These are phyloP conservation scores for Fallopia convolvulus DNA, from an alignment of 148 eudicot genomes.

Conservation along the genomic window DNA sequence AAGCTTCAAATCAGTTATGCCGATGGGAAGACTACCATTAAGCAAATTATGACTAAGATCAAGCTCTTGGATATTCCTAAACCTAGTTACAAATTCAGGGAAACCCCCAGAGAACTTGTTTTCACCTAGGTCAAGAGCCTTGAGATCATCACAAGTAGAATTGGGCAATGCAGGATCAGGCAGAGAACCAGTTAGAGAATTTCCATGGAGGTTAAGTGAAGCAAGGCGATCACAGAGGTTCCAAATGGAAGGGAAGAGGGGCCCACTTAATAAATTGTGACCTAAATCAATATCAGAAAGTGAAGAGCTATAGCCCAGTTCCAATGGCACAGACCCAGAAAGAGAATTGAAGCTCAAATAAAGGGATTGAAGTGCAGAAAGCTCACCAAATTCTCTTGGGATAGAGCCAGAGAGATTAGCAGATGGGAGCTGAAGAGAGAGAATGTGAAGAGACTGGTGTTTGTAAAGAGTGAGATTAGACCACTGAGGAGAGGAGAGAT, in stretches of 20 bases:
- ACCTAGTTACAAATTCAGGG: slow-evolving; percentile 58
- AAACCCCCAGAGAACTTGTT: slow-evolving; percentile 59
- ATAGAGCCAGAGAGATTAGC: slow-evolving; percentile 69
- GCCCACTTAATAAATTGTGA: slow-evolving; percentile 50
- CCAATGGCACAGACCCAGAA: slow-evolving; percentile 57
- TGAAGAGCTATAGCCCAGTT: slow-evolving; percentile 75
- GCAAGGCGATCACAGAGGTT: slow-evolving; percentile 69
- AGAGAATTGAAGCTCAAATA: slow-evolving; percentile 58
- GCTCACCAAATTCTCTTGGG: slow-evolving; percentile 60
- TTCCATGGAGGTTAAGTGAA: slow-evolving; percentile 54
- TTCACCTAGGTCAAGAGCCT: slow-evolving; percentile 61
- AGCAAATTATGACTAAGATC: slow-evolving; percentile 65
- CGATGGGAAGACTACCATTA: slow-evolving; percentile 49
- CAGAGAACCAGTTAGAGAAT: slow-evolving; percentile 56
- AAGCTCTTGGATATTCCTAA: slow-evolving; percentile 44
- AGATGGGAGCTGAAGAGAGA: slow-evolving; percentile 74
- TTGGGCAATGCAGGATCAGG: slow-evolving; percentile 86
- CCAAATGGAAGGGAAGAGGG: slow-evolving; percentile 73
- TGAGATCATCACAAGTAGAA: slow-evolving; percentile 46
- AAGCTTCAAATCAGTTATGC: slow-evolving; percentile 39
- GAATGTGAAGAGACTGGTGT: slow-evolving; percentile 48
- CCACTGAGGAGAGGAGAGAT: slow-evolving; percentile 66
- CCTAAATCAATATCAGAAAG: slow-evolving; percentile 66
- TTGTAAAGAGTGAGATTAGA: slow-evolving; percentile 33
- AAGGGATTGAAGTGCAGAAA: slow-evolving; percentile 48